These are phyloP conservation scores for Colletotrichum sp. DNA, from an alignment of 2,329 filamentous ascomycete genomes.

Conservation along the genomic window DNA sequence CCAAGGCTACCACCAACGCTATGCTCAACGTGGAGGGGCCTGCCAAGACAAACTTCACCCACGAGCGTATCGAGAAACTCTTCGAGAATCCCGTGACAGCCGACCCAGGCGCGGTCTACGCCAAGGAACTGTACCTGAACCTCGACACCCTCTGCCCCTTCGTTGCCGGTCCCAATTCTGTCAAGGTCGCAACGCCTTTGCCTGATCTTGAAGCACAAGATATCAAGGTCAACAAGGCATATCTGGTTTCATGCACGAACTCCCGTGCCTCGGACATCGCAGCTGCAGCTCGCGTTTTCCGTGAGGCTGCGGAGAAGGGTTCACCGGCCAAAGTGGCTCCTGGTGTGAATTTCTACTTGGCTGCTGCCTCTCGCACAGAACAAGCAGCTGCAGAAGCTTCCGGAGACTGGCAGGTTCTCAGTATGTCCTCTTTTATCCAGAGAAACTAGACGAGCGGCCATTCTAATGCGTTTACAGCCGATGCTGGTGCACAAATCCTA, in stretches of 20 bases:
- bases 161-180: slow-evolving; percentile 87
- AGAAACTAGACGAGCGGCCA: not conserved
- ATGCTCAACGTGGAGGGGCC: slow-evolving; percentile 58
- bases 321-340: slow-evolving; percentile 72
- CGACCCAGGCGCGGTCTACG: slow-evolving; percentile 80
- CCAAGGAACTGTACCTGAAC: slow-evolving; percentile 83
- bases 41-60: slow-evolving; percentile 68
- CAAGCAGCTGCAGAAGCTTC: slow-evolving; percentile 78
- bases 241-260: slow-evolving; percentile 91
- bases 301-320: slow-evolving; percentile 72
- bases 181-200: slow-evolving; percentile 85
- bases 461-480: slow-evolving; percentile 42
- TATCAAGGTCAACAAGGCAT: slow-evolving; percentile 83
- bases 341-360: slow-evolving; percentile 86
- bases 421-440: not conserved
- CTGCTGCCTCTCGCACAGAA: slow-evolving; percentile 81
- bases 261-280: slow-evolving; percentile 80
- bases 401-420: slow-evolving; percentile 83
- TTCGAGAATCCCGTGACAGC: slow-evolving; percentile 70
- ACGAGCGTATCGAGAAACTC: slow-evolving; percentile 75
- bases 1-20: slow-evolving; percentile 75
- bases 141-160: slow-evolving; percentile 84
- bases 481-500: slow-evolving; percentile 50
- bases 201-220: slow-evolving; percentile 73
- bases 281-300: slow-evolving; percentile 85